These are phyloP conservation scores for Alternaria arbusti DNA, from an alignment of 2,329 filamentous ascomycete species.

Conservation along the genomic window DNA sequence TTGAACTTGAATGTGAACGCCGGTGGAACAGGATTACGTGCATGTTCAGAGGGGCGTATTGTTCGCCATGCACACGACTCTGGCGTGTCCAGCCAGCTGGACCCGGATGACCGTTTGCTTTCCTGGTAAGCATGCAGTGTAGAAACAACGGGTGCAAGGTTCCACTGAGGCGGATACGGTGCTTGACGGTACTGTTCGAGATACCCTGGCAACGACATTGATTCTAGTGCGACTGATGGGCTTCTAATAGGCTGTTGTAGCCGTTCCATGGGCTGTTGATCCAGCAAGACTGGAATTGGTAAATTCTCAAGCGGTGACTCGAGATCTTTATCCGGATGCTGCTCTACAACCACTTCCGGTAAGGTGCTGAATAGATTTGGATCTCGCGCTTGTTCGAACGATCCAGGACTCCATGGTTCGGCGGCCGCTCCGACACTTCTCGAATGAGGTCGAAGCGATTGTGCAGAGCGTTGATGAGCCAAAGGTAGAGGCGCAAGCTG, in stretches of 20 bases:
- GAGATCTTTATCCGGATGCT: conserved; percentile 4
- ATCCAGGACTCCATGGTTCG: conserved; percentile 22
- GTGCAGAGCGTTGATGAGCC: conserved; percentile 1
- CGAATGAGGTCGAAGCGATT: conserved; percentile 12
- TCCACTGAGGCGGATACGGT: conserved; percentile 43
- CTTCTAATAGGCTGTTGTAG: background rate
- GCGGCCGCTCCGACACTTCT: conserved; percentile 19
- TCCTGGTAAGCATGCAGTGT: conserved; percentile 30
- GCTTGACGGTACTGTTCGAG: conserved; percentile 38
- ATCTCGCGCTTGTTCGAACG: conserved; percentile 13
- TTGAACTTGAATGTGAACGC: conserved; percentile 36
- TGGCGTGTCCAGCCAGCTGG: conserved; percentile 36
- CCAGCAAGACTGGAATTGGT: conserved; percentile 16
- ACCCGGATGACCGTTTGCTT: conserved; percentile 12
- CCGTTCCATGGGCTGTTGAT: background rate
- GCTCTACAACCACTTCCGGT: conserved; percentile 18
- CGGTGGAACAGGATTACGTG: conserved; percentile 17
- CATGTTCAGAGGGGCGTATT: conserved; percentile 21
- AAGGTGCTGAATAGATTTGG: conserved; percentile 14
- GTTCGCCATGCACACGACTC: conserved; percentile 31
- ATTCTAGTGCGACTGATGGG: conserved; percentile 10
- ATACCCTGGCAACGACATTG: conserved; percentile 26
- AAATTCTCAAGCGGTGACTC: conserved; percentile 11
- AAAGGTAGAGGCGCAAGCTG: background rate
- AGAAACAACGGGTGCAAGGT: conserved; percentile 23